Base-by-base conservation (phyloP, 129 eudicot species). In the Lactuca saligna region DNA sequence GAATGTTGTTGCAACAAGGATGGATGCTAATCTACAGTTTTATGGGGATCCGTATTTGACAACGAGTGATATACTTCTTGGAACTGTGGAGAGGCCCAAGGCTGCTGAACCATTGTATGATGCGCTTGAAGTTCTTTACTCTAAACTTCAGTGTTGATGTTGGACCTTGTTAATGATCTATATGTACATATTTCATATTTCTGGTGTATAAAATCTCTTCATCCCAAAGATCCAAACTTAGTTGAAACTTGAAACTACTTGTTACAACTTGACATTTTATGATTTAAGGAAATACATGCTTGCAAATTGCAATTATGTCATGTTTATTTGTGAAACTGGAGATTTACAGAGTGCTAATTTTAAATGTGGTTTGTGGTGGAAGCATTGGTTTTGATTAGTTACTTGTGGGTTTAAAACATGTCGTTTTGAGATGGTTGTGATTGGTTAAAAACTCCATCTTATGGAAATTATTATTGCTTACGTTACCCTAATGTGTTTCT, bases 1-100 rank as follows among this genome's bases (percentile, higher is more conserved):
- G 48, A 89, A 89, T 71, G 57, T 87, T 15, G 99, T 93, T 17
- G 74, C 90, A 37, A 93, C 99, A 53, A 89, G 99, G 83, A 83
- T 87, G 85, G 97, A 93, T 66, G 71, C 99, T 7, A 93, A 93
- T 71, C 89, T 93, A 31, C 82, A 76, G 7, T 93, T 93, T 58
- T 93, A 89, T 49, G 99, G 99, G 1, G 99, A 93, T 80, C 99
- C 99, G 11, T 93, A 93, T 73, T 92, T 89, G 58, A 93, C 95
- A 60, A 82, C 99, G 6, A 79, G 71, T 3, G 99, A 93, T 63
- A 89, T 93, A 37, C 86, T 93, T 60, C 87, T 93, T 73, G 99
- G 99, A 77, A 87, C 77, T 0, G 87, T 93, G 31, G 93, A 93
- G 35, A 83, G 95, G 56, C 99, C 99, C 53, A 93, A 82, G 84